These are phyloP conservation scores for Detonula confervacea DNA, from an alignment of 352 stramenopile species.

Conservation along the genomic window DNA sequence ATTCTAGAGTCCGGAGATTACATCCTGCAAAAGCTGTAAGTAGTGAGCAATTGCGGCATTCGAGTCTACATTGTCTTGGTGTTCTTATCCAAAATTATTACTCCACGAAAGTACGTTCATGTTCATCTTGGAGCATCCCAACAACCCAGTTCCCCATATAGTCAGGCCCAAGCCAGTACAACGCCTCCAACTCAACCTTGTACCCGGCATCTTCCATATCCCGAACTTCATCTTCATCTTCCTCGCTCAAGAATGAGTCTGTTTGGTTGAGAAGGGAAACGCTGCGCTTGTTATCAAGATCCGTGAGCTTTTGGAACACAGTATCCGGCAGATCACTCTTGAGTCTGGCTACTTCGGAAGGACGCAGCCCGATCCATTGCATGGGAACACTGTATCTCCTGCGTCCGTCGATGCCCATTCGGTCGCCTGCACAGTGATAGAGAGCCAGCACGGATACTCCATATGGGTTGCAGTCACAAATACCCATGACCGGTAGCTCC, in stretches of 20 bases:
- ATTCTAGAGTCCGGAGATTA: too few relatives aligned
- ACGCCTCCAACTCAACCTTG: constrained; percentile 83
- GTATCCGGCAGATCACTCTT: constrained; percentile 51
- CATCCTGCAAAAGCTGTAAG: too few relatives aligned
- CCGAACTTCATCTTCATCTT: constrained; percentile 59
- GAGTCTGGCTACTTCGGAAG: constrained; percentile 81
- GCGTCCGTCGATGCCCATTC: constrained; percentile 74
- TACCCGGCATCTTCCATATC: constrained; percentile 60
- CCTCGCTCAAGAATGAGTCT: constrained; percentile 44
- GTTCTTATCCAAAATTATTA: too few relatives aligned
- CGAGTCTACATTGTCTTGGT: neutral
- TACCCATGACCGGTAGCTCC: constrained; percentile 89
- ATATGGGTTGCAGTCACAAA: constrained; percentile 95
- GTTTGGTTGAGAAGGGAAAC: constrained; percentile 50
- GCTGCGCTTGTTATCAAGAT: constrained; percentile 66
- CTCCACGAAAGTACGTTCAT: neutral
- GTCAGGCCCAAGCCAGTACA: constrained; percentile 81
- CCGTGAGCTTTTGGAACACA: constrained; percentile 75
- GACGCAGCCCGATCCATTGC: constrained; percentile 91
- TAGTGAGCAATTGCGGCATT: too few relatives aligned
- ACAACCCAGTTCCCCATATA: constrained; percentile 57
- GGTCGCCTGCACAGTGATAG: constrained; percentile 89
- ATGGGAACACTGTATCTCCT: constrained; percentile 74
- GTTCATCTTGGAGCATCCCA: constrained; percentile 32
- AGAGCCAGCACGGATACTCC: constrained; percentile 92